Percentiles rank a stretch among this genome's conserved stretches.
Evolutionary conservation across 768 basidiomycete genomes (phyloP).

Genomic region (Boletus sp.): DNA sequence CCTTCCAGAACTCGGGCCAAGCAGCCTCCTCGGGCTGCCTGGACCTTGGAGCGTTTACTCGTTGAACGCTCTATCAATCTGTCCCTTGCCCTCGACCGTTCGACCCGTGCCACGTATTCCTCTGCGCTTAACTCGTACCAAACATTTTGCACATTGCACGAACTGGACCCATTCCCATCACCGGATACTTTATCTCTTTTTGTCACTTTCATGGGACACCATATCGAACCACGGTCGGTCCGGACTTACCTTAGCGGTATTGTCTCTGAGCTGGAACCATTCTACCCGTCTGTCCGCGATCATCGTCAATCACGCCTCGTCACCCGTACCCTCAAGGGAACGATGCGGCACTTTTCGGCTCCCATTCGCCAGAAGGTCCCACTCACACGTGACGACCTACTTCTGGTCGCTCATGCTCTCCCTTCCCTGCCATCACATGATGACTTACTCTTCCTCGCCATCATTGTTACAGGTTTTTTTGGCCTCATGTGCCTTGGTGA

Average conservation of each 20-base stretch:
- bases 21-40: not conserved
- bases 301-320: not conserved
- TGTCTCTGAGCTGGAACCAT: not conserved
- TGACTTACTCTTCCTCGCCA: not conserved
- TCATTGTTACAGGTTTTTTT: not conserved
- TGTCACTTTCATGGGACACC: not conserved
- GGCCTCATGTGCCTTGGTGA: not conserved
- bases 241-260: not conserved
- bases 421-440: not conserved
- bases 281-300: not conserved
- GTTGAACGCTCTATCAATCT: slow-evolving; percentile 10
- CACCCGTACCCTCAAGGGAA: not conserved
- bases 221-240: not conserved
- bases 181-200: not conserved
- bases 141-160: not conserved
- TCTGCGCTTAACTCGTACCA: not conserved
- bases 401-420: not conserved
- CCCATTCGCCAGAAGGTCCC: not conserved
- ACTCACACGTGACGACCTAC: not conserved
- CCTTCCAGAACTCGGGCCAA: fast-evolving
- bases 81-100: not conserved
- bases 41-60: slow-evolving; percentile 8
- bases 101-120: not conserved
- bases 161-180: not conserved
- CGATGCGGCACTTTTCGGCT: not conserved